phyloP scores from a whole-genome alignment of 139 green algal species.

The Asterochloris sp. region DNA sequence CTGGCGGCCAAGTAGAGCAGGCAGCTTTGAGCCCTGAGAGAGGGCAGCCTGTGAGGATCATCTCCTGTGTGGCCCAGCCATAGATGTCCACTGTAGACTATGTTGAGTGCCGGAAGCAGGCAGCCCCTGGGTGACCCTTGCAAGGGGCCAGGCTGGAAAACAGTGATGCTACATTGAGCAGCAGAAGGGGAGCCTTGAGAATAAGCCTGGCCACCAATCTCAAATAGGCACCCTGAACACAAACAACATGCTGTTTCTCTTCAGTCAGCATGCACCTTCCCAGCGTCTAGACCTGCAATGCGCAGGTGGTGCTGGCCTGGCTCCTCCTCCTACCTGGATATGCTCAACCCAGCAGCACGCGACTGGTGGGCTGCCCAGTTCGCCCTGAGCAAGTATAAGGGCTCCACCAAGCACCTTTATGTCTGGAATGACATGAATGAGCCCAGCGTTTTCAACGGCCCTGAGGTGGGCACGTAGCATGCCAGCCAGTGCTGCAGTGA shows the following conservation, averaged over 20 bases:
- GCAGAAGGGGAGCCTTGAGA: too few species aligned
- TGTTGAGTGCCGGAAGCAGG: too few species aligned
- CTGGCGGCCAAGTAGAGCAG: too few species aligned
- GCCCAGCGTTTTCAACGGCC: constrained; percentile 97
- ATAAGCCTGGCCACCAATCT: not conserved
- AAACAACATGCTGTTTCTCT: not conserved
- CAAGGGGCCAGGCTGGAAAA: too few species aligned
- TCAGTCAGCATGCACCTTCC: not conserved
- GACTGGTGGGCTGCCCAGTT: constrained; percentile 93
- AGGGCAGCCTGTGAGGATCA: too few species aligned
- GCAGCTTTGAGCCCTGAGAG: too few species aligned
- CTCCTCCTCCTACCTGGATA: constrained; percentile 91
- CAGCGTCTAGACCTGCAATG: not conserved
- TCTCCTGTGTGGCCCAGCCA: too few species aligned
- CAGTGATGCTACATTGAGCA: too few species aligned
- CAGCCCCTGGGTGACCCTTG: too few species aligned
- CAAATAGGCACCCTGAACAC: not conserved
- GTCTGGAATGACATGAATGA: constrained; percentile 99
- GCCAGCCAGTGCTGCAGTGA: not conserved
- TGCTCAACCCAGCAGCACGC: constrained; percentile 75
- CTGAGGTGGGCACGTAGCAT: constrained; percentile 64
- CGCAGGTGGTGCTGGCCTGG: constrained; percentile 95
- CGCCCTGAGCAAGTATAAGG: constrained; percentile 73
- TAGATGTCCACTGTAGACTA: too few species aligned
- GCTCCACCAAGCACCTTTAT: constrained; percentile 87